Percentiles rank a stretch among this genome's conserved stretches.
Evolutionary conservation across 805 yeast species (phyloP).

Genomic region (Candida koratica): DNA sequence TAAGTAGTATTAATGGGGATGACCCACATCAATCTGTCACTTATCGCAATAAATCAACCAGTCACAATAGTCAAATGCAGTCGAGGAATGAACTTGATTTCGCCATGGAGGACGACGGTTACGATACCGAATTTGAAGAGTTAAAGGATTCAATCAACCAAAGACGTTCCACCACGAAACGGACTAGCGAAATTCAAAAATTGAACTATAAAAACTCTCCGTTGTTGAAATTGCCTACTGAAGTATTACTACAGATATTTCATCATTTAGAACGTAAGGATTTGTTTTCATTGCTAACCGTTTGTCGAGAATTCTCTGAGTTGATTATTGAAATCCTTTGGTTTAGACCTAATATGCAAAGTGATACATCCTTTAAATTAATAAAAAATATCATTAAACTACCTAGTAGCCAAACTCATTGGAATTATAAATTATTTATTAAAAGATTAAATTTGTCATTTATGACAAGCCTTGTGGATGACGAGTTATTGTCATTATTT

Average conservation of each 20-base stretch:
- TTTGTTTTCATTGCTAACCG: conserved; percentile 58
- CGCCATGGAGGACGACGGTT: conserved; percentile 32
- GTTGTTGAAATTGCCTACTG: conserved; percentile 50
- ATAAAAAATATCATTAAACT: conserved; percentile 53
- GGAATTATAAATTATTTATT: conserved; percentile 66
- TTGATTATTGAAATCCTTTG: conserved; percentile 75
- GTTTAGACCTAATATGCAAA: conserved; percentile 77
- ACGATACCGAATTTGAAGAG: conserved; percentile 30
- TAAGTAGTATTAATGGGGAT: conserved; percentile 13
- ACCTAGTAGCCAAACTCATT: conserved; percentile 47
- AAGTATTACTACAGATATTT: conserved; percentile 61
- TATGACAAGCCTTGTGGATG: conserved; percentile 64
- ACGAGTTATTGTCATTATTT: conserved; percentile 56
- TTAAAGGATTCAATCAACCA: conserved; percentile 30
- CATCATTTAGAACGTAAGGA: conserved; percentile 63
- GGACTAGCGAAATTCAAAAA: conserved; percentile 22
- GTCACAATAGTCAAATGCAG: conserved; percentile 2
- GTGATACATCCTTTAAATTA: conserved; percentile 45
- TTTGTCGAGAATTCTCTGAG: conserved; percentile 78
- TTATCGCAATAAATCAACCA: conserved; percentile 6
- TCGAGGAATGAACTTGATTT: conserved; percentile 19
- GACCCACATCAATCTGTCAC: conserved; percentile 2
- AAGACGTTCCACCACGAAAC: conserved; percentile 23
- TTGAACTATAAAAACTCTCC: conserved; percentile 30
- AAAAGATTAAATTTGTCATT: conserved; percentile 77